Base-by-base conservation (phyloP, 331 rosid species). In the Spiraea crenata region DNA sequence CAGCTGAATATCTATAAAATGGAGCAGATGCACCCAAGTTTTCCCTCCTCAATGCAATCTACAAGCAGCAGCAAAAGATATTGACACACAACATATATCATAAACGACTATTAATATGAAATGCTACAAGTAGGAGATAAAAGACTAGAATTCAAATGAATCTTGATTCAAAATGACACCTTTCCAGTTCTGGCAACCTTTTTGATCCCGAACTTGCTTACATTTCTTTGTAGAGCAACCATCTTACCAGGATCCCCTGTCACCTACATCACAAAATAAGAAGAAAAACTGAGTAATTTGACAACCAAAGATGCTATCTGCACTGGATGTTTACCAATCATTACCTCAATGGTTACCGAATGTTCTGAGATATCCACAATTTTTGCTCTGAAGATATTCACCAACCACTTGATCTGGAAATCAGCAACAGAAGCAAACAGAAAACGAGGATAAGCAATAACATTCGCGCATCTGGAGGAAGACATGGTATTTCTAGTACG, bases 161-260 rank as follows among this genome's bases (percentile, higher is more conserved):
- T 77, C 67, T 31, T 6, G 10, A 42, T 57, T 50, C 31, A 65
- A 51, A 58, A 54, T 38, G 61, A 16, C 74, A 92, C 98, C 98
- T 93, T 93, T 83, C 98, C 97, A 4, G 98, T 93, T 84, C 97
- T 83, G 68, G 98, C 96, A 78, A 93, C 74, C 85, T 93, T 97
- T 87, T 81, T 86, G 73, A 93, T 87, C 69, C 98, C 98, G 77
- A 86, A 93, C 82, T 88, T 90, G 87, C 84, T 71, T 12, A 93
- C 74, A 84, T 84, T 90, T 65, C 92, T 82, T 76, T 84, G 88
- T 39, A 93, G 74, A 39, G 98, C 96, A 75, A 84, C 96, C 79
- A 90, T 81, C 85, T 93, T 93, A 67, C 98, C 97, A 39, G 98
- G 98, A 76, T 93, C 98, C 69, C 97, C 97, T 25, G 98, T 93